phyloP scores from a whole-genome alignment of 1,284 basidiomycete genomes.

The Ceratobasidium sp. region DNA sequence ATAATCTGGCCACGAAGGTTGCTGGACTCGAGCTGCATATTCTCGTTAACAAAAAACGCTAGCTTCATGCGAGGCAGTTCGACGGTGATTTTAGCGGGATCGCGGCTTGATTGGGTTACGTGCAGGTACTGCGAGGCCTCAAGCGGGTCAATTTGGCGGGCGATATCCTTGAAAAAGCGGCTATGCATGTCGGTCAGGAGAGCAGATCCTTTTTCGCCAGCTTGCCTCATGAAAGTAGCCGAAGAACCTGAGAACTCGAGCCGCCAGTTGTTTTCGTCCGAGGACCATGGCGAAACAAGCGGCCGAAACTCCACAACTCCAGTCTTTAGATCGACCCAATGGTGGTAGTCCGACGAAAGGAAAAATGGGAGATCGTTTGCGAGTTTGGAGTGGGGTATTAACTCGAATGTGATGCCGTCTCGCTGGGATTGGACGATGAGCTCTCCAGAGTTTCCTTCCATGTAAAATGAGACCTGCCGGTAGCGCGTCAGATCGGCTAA shows the following conservation, averaged over 20 bases:
- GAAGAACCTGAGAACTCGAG: neutral
- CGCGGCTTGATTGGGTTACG: neutral
- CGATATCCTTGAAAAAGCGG: neutral
- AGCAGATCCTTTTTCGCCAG: neutral
- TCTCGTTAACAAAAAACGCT: slow-evolving; percentile 47
- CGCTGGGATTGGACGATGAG: neutral
- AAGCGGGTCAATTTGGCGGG: slow-evolving; percentile 10
- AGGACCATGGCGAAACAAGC: neutral
- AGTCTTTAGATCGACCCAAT: slow-evolving; percentile 37
- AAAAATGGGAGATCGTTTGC: slow-evolving; percentile 21
- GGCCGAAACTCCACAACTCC: slow-evolving; percentile 30
- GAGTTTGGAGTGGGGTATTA: slow-evolving; percentile 27
- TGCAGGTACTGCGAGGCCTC: slow-evolving; percentile 17
- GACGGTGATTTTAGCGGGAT: neutral
- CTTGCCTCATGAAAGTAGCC: neutral
- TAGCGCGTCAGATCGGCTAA: neutral
- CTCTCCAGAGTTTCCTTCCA: neutral
- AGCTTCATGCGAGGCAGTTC: slow-evolving; percentile 48
- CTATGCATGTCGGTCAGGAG: slow-evolving; percentile 12
- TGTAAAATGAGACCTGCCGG: neutral
- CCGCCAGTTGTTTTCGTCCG: neutral
- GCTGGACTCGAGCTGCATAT: slow-evolving; percentile 46
- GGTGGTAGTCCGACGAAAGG: slow-evolving; percentile 29
- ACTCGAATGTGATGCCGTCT: neutral
- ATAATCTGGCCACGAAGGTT: slow-evolving; percentile 51